These are phyloP conservation scores for Casuarina equisetifolia DNA, from an alignment of 306 rosid genomes.

Conservation along the genomic window DNA sequence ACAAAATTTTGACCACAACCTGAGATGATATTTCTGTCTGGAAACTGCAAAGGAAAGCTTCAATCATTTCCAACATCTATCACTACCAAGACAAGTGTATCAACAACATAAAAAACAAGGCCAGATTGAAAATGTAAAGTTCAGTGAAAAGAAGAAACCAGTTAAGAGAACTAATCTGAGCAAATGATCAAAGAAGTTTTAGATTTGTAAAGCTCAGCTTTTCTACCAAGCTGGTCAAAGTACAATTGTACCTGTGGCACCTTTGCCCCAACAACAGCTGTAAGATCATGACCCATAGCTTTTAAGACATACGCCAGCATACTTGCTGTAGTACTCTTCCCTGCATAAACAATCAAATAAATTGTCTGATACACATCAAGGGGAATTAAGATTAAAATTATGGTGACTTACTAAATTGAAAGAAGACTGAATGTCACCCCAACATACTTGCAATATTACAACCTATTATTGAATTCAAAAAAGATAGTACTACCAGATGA, in stretches of 20 bases:
- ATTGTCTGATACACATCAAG: background rate
- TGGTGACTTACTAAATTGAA: background rate
- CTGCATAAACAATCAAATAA: slow-evolving; percentile 1
- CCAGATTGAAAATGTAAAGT: background rate
- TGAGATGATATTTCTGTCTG: slow-evolving; percentile 28
- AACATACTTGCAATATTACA: background rate
- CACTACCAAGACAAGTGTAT: background rate
- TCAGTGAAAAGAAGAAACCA: slow-evolving; percentile 6
- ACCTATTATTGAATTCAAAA: background rate
- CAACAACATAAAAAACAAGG: background rate
- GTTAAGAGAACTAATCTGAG: background rate
- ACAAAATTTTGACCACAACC: slow-evolving; percentile 34
- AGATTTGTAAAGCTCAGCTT: background rate
- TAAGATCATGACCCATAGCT: slow-evolving; percentile 31
- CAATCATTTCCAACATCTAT: slow-evolving; percentile 14
- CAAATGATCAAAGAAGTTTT: background rate
- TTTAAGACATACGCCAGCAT: slow-evolving; percentile 39
- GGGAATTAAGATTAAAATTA: background rate
- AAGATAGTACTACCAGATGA: background rate
- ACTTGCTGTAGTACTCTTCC: slow-evolving; percentile 43
- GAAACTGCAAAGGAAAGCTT: slow-evolving; percentile 27
- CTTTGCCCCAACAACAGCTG: slow-evolving; percentile 36
- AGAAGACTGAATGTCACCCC: background rate
- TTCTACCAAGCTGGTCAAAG: background rate
- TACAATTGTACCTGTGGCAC: slow-evolving; percentile 32